A percentile compares a stretch with the other conserved stretches of the same genome.
Evolutionary conservation across 2,329 filamentous ascomycete genomes (phyloP).

Genomic region (Colletotrichum tofieldiae): DNA sequence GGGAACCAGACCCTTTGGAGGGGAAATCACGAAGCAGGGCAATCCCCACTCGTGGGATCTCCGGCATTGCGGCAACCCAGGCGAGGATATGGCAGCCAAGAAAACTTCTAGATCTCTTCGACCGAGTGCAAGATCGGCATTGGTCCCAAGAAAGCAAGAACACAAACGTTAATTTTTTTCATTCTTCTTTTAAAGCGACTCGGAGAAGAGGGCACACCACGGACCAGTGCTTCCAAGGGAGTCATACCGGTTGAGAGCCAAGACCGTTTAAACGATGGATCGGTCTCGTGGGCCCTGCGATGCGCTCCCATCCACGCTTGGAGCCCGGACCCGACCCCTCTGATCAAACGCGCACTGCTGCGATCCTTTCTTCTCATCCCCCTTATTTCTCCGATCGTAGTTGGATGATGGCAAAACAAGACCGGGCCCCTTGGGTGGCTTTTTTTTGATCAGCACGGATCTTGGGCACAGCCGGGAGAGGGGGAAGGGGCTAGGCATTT

Average conservation of each 20-base stretch:
- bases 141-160: background rate
- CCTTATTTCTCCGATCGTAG: conserved; percentile 2
- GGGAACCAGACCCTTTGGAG: background rate
- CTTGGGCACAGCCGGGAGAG: conserved; percentile 29
- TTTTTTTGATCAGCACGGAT: conserved; percentile 37
- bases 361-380: conserved; percentile 1
- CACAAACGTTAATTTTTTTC: background rate
- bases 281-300: background rate
- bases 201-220: background rate
- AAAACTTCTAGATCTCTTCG: conserved; percentile 17
- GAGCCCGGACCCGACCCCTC: background rate
- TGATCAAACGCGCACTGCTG: conserved; percentile 27
- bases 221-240: background rate
- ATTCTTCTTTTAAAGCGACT: background rate
- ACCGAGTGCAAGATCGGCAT: background rate
- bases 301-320: background rate
- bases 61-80: conserved; percentile 8
- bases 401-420: background rate
- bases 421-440: background rate
- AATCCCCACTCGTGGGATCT: conserved; percentile 15
- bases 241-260: background rate
- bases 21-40: background rate
- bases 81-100: background rate
- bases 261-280: conserved; percentile 4
- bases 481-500: background rate